Conservation (phyloP, 495 filamentous ascomycete species). For the Choiromyces venosus region DNA sequence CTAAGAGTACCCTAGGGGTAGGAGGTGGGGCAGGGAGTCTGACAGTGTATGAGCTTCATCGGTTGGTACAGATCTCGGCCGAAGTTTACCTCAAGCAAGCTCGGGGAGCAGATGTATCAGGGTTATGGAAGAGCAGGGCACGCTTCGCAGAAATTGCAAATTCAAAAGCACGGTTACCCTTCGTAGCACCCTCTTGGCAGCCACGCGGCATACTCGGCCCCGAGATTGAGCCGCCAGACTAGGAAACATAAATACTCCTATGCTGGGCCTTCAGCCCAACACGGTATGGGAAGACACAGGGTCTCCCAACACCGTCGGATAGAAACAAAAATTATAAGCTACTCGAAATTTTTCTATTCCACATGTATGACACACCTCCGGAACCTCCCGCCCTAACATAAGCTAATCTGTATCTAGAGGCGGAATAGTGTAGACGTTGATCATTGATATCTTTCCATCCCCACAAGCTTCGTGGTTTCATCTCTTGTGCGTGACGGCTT, state of each 20-base stretch:
- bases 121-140: not conserved
- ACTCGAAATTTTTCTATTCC: not conserved
- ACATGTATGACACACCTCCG: not conserved
- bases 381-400: not conserved
- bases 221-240: not conserved
- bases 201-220: not conserved
- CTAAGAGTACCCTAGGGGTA: not conserved
- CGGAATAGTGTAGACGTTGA: not conserved
- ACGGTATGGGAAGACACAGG: not conserved
- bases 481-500: not conserved
- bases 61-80: slow-evolving; percentile 13
- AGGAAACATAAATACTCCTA: not conserved
- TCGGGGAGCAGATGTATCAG: not conserved
- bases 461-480: not conserved
- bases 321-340: not conserved
- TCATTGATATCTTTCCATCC: not conserved
- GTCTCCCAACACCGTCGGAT: not conserved
- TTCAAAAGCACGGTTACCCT: not conserved
- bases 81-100: slow-evolving; percentile 2
- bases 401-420: not conserved
- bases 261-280: not conserved
- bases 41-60: slow-evolving; percentile 10
- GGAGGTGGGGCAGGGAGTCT: too few species aligned
- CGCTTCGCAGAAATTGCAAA: not conserved
- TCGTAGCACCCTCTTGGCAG: not conserved